Percentiles rank a stretch among this genome's conserved stretches.
Evolutionary conservation across 78 protist species (phyloP).

Genomic region (slime mould (Dictyostelium discoideum)): dicty_2.7 NC_007088.5:7651501-7652000

Average conservation of each 20-base stretch:
- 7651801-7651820: too few relatives aligned
- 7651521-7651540: too few relatives aligned
- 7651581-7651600: conserved; percentile 23
- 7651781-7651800: background rate
- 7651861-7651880: too few relatives aligned
- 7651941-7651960: conserved; percentile 93
- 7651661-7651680: conserved; percentile 27
- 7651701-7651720: too few relatives aligned
- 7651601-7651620: conserved; percentile 55
- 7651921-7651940: conserved; percentile 49
- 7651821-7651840: too few relatives aligned
- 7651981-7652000: conserved; percentile 94
- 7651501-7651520: too few relatives aligned
- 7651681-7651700: background rate
- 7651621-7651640: conserved; percentile 32
- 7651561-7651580: conserved; percentile 44
- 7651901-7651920: background rate
- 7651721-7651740: background rate
- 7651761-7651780: too few relatives aligned
- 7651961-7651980: conserved; percentile 96
- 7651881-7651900: too few relatives aligned
- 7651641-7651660: conserved; percentile 31
- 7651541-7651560: background rate
- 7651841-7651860: too few relatives aligned
- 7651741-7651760: too few relatives aligned